Evolutionary conservation across 177 flowering plant genomes (phyloP), one percentile per base, ranked within the genome.

Genomic region (Vitis hybrid): DNA sequence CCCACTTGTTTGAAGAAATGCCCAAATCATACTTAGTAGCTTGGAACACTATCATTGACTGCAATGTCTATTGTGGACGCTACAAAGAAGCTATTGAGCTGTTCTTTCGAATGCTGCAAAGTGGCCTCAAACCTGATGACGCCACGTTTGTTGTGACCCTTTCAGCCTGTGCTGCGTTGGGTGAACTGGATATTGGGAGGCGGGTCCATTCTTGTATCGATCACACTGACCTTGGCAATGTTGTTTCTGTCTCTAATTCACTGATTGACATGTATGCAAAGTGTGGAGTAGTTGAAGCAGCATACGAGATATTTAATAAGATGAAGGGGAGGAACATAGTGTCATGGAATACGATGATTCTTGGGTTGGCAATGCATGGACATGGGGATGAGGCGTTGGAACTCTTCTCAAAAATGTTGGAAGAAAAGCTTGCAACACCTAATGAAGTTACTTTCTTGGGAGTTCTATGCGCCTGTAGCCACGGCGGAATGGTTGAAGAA

Each of bases 11-110:
- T 67, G 88, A 87, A 5, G 87, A 84, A 83, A 86, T 80, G 32
- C 72, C 81, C 39, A 54, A 30, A 3, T 58, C 72, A 58, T 85
- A 85, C 62, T 72, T 86, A 54, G 87, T 88, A 15, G 74, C 88
- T 13, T 89, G 94, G 91, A 88, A 85, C 61, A 74, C 81, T 6
- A 74, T 86, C 18, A 86, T 86, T 21, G 83, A 83, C 60, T 81
- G 87, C 54, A 77, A 78, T 73, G 86, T 83, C 10, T 32, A 34
- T 39, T 80, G 83, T 65, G 81, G 82, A 4, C 64, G 72, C 67
- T 74, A 15, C 67, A 66, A 74, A 30, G 84, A 83, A 75, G 93
- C 89, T 19, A 74, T 89, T 45, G 73, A 75, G 10, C 50, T 85
- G 72, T 89, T 86, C 68, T 64, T 21, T 30, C 50, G 64, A 45